A percentile compares a stretch with the other conserved stretches of the same genome.
phyloP scores from a whole-genome alignment of 805 yeast species.

The Tetrapisispora pingtungensis region DNA sequence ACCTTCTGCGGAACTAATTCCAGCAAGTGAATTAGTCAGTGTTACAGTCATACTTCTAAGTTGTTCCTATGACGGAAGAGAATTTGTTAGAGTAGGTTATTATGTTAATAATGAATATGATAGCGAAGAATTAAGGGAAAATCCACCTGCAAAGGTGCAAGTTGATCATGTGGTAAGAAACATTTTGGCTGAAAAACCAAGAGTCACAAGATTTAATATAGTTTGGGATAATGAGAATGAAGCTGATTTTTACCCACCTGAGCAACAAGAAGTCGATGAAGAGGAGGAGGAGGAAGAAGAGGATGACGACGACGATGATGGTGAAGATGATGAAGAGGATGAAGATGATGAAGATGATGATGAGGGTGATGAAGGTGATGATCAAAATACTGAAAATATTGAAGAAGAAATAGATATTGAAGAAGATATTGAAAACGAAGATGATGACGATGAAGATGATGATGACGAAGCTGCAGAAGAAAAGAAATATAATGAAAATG shows the following conservation, averaged over 20 bases:
- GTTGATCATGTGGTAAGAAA: conserved; percentile 73
- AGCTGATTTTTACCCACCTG: conserved; percentile 68
- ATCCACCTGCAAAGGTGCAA: conserved; percentile 42
- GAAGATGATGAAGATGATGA: conserved; percentile 19
- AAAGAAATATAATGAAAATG: conserved; percentile 23
- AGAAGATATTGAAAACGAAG: conserved; percentile 35
- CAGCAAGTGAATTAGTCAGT: conserved; percentile 88
- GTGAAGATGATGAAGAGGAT: conserved; percentile 19
- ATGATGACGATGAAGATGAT: conserved; percentile 29
- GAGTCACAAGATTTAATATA: conserved; percentile 93
- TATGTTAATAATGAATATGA: conserved; percentile 97
- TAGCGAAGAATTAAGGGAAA: conserved; percentile 51
- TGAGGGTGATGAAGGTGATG: conserved; percentile 30
- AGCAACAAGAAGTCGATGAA: conserved; percentile 54
- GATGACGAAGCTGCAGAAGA: conserved; percentile 34
- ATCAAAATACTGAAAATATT: conserved; percentile 36
- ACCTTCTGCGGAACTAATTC: conserved; percentile 90
- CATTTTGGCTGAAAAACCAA: conserved; percentile 91
- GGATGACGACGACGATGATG: conserved; percentile 38
- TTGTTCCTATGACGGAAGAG: conserved; percentile 87
- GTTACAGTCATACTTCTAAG: conserved; percentile 90
- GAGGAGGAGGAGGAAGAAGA: conserved; percentile 61
- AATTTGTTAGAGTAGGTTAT: conserved; percentile 94
- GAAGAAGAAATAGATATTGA: conserved; percentile 37
- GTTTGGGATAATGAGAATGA: conserved; percentile 84